Evolutionary conservation across 345 rosid species (phyloP).

Genomic region (Gossypium turneri): DNA sequence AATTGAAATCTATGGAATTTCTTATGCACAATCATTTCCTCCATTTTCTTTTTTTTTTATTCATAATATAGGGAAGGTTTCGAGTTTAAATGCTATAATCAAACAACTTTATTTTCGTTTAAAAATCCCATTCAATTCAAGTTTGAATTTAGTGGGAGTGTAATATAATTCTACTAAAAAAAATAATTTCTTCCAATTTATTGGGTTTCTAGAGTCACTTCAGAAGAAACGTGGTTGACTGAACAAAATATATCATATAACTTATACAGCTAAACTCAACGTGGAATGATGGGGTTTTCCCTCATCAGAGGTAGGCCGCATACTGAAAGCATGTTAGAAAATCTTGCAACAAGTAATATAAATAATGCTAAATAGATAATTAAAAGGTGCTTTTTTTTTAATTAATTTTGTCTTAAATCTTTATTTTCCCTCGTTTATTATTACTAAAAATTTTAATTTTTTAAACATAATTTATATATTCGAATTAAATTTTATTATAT

Average conservation of each 20-base stretch:
- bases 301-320: constrained; percentile 3
- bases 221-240: constrained; percentile 56
- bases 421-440: too few species aligned
- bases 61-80: too few species aligned
- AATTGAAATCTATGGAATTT: background rate
- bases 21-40: background rate
- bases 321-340: background rate
- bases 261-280: background rate
- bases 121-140: too few species aligned
- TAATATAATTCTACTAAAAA: too few species aligned
- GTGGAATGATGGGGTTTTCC: background rate
- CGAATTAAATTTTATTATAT: too few species aligned
- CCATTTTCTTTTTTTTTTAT: background rate
- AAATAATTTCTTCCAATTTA: background rate
- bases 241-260: constrained; percentile 22
- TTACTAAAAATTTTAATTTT: too few species aligned
- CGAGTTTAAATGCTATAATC: too few species aligned
- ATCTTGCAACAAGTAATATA: background rate
- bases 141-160: accelerated
- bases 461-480: too few species aligned
- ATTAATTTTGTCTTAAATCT: too few species aligned
- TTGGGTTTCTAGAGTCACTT: constrained; percentile 20
- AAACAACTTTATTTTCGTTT: too few species aligned
- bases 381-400: too few species aligned
- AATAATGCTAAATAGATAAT: background rate